Evolutionary conservation across 2,329 filamentous ascomycete genomes (phyloP).

Genomic region (Fusarium transvaalense): DNA sequence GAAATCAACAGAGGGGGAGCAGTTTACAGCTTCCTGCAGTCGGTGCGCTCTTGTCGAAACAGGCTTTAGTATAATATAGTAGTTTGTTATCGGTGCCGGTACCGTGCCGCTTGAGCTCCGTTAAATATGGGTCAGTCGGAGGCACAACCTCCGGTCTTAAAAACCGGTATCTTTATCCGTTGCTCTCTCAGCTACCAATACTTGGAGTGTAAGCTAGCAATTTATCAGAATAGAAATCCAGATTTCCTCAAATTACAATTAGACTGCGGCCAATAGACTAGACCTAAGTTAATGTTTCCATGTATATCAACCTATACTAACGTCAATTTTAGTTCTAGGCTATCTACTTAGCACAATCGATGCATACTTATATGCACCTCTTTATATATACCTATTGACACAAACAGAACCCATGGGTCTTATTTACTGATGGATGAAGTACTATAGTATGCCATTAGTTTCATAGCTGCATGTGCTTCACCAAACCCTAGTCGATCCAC

Average conservation of each 20-base stretch:
- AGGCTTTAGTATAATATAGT: not conserved
- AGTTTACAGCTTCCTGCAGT: not conserved
- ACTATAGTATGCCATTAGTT: not conserved
- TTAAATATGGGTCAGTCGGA: slow-evolving; percentile 12
- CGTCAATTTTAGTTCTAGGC: not conserved
- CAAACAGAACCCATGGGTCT: not conserved
- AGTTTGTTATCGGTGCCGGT: slow-evolving; percentile 5
- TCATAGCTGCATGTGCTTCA: not conserved
- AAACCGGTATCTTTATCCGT: slow-evolving; percentile 1
- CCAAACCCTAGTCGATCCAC: not conserved
- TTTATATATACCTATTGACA: not conserved
- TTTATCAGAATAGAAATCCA: too few relatives aligned
- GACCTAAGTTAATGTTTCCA: too few relatives aligned
- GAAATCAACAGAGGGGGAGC: too few relatives aligned
- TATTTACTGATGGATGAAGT: not conserved
- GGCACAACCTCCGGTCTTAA: slow-evolving; percentile 16
- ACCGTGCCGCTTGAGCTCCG: slow-evolving; percentile 8
- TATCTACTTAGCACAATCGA: not conserved
- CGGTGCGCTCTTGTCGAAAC: not conserved
- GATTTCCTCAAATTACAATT: too few relatives aligned
- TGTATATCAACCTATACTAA: not conserved
- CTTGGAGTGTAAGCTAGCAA: not conserved
- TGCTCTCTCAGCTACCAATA: not conserved
- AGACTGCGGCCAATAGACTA: too few relatives aligned
- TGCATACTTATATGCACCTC: not conserved